Evolutionary conservation across 2,329 filamentous ascomycete species (phyloP), one percentile per base, ranked within the genome.

Genomic region (Cercospora sesami): DNA sequence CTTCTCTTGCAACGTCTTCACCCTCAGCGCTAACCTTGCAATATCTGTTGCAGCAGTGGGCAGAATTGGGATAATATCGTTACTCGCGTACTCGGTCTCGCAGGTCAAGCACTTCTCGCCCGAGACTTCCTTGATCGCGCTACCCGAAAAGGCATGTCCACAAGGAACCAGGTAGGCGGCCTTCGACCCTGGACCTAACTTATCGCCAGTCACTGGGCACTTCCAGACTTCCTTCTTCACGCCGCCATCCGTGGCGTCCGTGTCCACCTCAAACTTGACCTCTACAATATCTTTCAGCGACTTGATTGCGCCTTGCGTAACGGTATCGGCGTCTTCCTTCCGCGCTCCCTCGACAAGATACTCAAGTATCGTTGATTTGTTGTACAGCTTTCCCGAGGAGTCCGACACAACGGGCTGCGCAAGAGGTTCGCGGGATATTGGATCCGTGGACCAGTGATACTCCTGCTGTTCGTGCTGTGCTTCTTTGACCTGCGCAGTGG

Each of bases 101-200:
- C 95, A 99, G 81, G 72, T 73, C 69, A 88, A 76, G 73, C 88
- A 90, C 71, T 82, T 84, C 71, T 91, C 90, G 2, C 82, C 85
- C 26, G 84, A 84, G n/a, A 78, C 78, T 67, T 79, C 78, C 73
- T 90, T 91, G 72, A 98, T 89, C 7, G 93, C 93, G 63, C 89
- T 88, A 69, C 96, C 93, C 0, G 92, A 90, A 80, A 98, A 98
- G 0, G 92, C 94, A 82, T 99, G 96, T 0, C 95, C 96, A 75
- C 95, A 99, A 0, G 95, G 95, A 4, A 98, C 92, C 2, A 99
- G 76, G 75, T 98, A 99, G 1, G 96, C 92, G 0, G 93, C 86
- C 79, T 90, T 94, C 16, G 90, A 89, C 5, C 85, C 85, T 0
- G 93, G 89, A 0, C 95, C 95, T 26, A 99, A 81, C 78, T 91